These are phyloP conservation scores for Fragaria iinumae DNA, from an alignment of 306 rosid species.

Conservation along the genomic window DNA sequence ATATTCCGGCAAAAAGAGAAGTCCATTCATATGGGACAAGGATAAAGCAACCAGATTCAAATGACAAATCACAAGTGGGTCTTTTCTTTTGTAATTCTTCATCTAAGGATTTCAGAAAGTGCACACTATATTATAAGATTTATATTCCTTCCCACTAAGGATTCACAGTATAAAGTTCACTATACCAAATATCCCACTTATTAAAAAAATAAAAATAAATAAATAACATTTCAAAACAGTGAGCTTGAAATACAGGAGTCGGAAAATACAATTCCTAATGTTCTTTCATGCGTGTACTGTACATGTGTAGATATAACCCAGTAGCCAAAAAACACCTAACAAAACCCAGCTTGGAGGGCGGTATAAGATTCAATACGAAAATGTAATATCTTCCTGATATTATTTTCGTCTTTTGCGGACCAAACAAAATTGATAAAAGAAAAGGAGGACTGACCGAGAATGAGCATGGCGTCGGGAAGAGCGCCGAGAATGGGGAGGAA, in stretches of 20 bases:
- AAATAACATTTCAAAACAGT: too few species aligned
- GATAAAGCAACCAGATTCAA: background rate
- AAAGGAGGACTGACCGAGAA: constrained; percentile 33
- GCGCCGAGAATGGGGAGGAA: constrained; percentile 77
- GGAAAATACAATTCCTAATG: background rate
- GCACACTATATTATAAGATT: background rate
- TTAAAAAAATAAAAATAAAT: background rate
- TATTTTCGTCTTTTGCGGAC: too few species aligned
- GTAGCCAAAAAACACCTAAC: too few species aligned
- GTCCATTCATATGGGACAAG: background rate
- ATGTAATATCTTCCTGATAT: background rate
- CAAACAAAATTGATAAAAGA: background rate
- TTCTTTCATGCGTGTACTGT: too few species aligned
- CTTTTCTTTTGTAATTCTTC: background rate
- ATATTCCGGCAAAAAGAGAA: background rate
- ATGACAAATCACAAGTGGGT: background rate
- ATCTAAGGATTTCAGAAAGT: background rate
- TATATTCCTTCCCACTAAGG: background rate
- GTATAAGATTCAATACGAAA: too few species aligned
- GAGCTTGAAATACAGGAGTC: background rate
- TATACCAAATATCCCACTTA: too few species aligned
- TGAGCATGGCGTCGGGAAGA: constrained; percentile 55
- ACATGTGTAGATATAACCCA: too few species aligned
- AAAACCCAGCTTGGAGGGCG: background rate
- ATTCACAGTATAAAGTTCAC: background rate